Percentiles rank a stretch among this genome's conserved stretches.
phyloP scores from a whole-genome alignment of 306 rosid genomes.

The Pterocarpus santalinus region DNA sequence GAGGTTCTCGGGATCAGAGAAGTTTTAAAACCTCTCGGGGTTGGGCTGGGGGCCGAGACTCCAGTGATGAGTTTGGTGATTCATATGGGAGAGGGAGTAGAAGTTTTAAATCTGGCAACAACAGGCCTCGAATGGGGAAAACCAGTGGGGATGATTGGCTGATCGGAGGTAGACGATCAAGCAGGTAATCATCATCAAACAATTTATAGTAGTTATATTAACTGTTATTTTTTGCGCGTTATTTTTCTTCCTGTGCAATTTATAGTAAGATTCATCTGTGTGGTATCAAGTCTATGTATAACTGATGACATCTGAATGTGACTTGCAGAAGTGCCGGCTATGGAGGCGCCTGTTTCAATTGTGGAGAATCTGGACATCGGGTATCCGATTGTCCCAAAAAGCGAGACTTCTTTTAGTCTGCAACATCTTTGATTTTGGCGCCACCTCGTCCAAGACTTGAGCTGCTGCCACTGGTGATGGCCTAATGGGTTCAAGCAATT shows the following conservation, averaged over 20 bases:
- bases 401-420: slow-evolving; percentile 38
- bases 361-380: slow-evolving; percentile 82
- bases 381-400: slow-evolving; percentile 78
- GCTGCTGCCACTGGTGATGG: slow-evolving; percentile 45
- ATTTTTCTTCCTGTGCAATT: slow-evolving; percentile 11
- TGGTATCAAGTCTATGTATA: neutral
- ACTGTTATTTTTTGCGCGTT: neutral
- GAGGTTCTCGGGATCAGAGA: slow-evolving; percentile 63
- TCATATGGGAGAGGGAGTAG: slow-evolving; percentile 50
- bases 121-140: slow-evolving; percentile 58
- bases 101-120: slow-evolving; percentile 54
- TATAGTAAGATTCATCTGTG: neutral
- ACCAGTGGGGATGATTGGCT: slow-evolving; percentile 77
- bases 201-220: slow-evolving; percentile 45
- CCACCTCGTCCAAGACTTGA: slow-evolving; percentile 18
- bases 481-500: slow-evolving; percentile 41
- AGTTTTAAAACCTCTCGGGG: slow-evolving; percentile 64
- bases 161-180: slow-evolving; percentile 70
- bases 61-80: slow-evolving; percentile 42
- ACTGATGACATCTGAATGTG: slow-evolving; percentile 45
- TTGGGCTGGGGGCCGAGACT: slow-evolving; percentile 58
- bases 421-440: neutral
- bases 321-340: slow-evolving; percentile 62
- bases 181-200: slow-evolving; percentile 68
- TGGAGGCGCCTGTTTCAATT: slow-evolving; percentile 86